Evolutionary conservation across 306 rosid species (phyloP).

Genomic region (Cyclanthera cordifolia): DNA sequence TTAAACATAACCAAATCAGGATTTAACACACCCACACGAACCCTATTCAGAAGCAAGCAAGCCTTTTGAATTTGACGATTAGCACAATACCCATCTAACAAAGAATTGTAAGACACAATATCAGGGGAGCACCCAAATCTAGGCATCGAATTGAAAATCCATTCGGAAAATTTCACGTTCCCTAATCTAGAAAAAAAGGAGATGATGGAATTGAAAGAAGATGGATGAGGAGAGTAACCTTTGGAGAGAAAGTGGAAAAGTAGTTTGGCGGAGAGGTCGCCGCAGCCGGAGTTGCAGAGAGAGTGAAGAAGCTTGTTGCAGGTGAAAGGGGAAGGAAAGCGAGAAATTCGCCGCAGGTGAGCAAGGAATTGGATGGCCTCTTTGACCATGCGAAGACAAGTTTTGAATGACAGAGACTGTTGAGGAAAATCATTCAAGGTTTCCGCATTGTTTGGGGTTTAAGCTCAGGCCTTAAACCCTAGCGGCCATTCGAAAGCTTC

Average conservation of each 20-base stretch:
- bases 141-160: constrained; percentile 20
- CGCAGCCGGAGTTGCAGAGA: constrained; percentile 20
- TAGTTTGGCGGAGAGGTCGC: constrained; percentile 22
- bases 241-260: constrained; percentile 23
- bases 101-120: constrained; percentile 27
- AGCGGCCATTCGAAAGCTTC: background rate
- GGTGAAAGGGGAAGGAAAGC: constrained; percentile 20
- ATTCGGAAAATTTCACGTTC: constrained; percentile 5
- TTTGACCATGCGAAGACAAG: constrained; percentile 20
- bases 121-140: constrained; percentile 23
- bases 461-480: constrained; percentile 7
- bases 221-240: constrained; percentile 25
- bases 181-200: constrained; percentile 23
- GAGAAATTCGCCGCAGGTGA: constrained; percentile 19
- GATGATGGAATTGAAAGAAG: constrained; percentile 29
- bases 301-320: constrained; percentile 29
- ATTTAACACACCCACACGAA: constrained; percentile 5
- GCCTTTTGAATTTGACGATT: constrained; percentile 17
- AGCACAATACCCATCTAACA: constrained; percentile 26
- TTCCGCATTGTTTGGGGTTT: background rate
- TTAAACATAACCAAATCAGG: constrained; percentile 27
- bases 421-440: background rate
- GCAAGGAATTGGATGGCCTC: constrained; percentile 20
- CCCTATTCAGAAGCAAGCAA: constrained; percentile 14
- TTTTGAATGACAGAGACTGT: background rate